Conservation (phyloP, 2,329 filamentous ascomycete species). For the Pseudocercospora crystallina region DNA sequence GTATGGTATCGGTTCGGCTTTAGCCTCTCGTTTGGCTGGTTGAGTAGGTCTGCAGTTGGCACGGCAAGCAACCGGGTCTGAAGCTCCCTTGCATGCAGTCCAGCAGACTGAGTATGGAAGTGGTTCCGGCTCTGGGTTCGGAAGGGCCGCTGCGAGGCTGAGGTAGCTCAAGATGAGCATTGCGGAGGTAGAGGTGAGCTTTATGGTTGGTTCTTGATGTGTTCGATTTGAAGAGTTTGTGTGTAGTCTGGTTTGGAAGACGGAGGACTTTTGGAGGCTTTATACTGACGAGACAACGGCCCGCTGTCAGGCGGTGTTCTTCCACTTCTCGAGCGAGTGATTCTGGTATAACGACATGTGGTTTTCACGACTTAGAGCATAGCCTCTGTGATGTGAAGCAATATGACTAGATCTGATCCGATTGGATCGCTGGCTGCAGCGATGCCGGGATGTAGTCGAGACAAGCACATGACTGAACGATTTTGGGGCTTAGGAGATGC, state of each 20-base stretch:
- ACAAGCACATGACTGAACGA: not conserved
- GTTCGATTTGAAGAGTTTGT: not conserved
- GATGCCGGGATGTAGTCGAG: not conserved
- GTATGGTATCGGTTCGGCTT: not conserved
- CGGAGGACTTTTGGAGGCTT: no score
- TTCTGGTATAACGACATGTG: no score
- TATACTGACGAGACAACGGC: not conserved
- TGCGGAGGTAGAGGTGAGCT: not conserved
- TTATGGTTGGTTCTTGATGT: not conserved
- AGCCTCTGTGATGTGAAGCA: not conserved
- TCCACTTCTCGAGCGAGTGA: not conserved
- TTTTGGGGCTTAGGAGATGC: no score
- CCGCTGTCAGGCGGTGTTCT: not conserved
- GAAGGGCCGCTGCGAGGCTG: not conserved
- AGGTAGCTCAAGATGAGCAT: not conserved
- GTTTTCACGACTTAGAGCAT: no score
- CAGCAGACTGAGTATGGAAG: not conserved
- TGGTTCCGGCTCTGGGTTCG: not conserved
- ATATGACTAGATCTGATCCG: conserved; percentile 2
- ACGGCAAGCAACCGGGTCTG: not conserved
- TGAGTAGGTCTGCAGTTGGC: not conserved
- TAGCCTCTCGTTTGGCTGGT: not conserved
- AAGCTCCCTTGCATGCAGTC: not conserved
- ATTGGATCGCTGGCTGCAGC: not conserved
- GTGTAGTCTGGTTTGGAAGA: no score